phyloP scores from a whole-genome alignment of 495 filamentous ascomycete genomes.

The Venustampulla echinocandica region DNA sequence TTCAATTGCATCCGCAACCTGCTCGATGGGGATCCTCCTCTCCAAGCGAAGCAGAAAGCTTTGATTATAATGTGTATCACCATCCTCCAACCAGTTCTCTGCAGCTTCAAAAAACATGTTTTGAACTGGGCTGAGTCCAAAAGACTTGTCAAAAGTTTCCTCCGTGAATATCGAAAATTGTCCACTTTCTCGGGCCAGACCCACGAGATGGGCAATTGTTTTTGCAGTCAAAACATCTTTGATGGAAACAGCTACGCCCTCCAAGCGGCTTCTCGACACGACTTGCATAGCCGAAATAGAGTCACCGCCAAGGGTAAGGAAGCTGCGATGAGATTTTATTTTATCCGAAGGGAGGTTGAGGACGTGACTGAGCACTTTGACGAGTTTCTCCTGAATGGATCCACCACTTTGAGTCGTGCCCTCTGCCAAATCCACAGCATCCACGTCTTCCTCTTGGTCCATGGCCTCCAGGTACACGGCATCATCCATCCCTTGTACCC shows the following conservation, averaged over 20 bases:
- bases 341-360: not conserved
- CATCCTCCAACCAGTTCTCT: too few species aligned
- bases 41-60: slow-evolving; percentile 55
- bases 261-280: not conserved
- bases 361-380: not conserved
- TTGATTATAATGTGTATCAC: slow-evolving; percentile 73
- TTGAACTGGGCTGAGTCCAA: not conserved
- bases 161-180: not conserved
- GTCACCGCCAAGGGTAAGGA: not conserved
- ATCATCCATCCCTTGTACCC: too few species aligned
- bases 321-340: not conserved
- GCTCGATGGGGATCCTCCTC: slow-evolving; percentile 34
- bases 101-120: not conserved
- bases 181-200: not conserved
- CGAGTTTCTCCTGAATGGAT: not conserved
- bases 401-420: too few species aligned
- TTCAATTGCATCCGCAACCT: slow-evolving; percentile 46
- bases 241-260: not conserved
- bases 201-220: not conserved
- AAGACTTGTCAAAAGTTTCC: not conserved
- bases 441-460: too few species aligned
- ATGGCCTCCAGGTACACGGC: too few species aligned
- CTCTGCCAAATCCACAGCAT: too few species aligned
- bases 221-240: not conserved
- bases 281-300: not conserved